Percentiles rank a stretch among this genome's conserved stretches.
Evolutionary conservation across 192 early-diverging fungal species (phyloP).

Genomic region (Backusella tuberculispora): DNA sequence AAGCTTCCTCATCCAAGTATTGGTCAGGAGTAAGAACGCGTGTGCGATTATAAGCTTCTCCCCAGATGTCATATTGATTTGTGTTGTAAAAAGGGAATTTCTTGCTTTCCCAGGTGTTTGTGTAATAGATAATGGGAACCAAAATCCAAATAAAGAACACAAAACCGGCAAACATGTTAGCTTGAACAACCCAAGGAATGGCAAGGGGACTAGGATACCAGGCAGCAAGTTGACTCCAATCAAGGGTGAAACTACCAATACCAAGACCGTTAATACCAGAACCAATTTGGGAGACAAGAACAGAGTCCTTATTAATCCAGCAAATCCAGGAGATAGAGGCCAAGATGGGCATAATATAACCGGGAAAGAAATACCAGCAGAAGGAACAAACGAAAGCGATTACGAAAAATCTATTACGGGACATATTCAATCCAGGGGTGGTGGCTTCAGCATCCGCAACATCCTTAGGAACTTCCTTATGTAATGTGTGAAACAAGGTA

Average conservation of each 20-base stretch:
- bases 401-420: slow-evolving; percentile 49
- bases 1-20: slow-evolving; percentile 56
- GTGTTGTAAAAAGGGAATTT: slow-evolving; percentile 72
- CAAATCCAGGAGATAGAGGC: slow-evolving; percentile 67
- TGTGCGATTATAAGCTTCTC: slow-evolving; percentile 56
- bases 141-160: slow-evolving; percentile 76
- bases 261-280: slow-evolving; percentile 67
- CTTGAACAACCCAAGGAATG: slow-evolving; percentile 72
- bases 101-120: slow-evolving; percentile 57
- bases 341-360: slow-evolving; percentile 69
- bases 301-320: slow-evolving; percentile 57
- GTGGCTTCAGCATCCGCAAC: slow-evolving; percentile 32
- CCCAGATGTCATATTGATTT: slow-evolving; percentile 57
- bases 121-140: slow-evolving; percentile 74
- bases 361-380: slow-evolving; percentile 64
- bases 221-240: slow-evolving; percentile 74
- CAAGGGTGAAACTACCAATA: slow-evolving; percentile 69
- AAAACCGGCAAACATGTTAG: slow-evolving; percentile 74
- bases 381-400: slow-evolving; percentile 48
- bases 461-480: slow-evolving; percentile 39
- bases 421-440: slow-evolving; percentile 29
- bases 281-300: slow-evolving; percentile 54
- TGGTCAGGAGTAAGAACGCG: slow-evolving; percentile 59
- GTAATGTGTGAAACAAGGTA: slow-evolving; percentile 51
- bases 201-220: slow-evolving; percentile 67